Percentiles rank a stretch among this genome's conserved stretches.
phyloP scores from a whole-genome alignment of 2,329 filamentous ascomycete species.

The Colletotrichum echinochloae region DNA sequence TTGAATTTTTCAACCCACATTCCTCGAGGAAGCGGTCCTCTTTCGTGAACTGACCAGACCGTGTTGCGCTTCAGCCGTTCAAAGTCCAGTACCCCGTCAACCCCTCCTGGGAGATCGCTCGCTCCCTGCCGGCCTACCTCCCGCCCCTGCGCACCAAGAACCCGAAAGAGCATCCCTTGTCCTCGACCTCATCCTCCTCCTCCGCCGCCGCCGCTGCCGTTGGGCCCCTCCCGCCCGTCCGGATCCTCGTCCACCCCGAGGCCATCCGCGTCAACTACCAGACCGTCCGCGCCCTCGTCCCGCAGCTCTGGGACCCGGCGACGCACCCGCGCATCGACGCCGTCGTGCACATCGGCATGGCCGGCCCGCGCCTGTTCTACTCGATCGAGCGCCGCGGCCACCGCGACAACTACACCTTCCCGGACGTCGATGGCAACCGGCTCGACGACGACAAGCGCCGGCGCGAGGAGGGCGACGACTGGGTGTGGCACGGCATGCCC shows the following conservation, averaged over 20 bases:
- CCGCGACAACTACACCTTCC: constrained; percentile 76
- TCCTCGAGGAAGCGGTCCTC: neutral
- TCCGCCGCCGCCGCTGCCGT: constrained; percentile 45
- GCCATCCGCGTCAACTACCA: constrained; percentile 80
- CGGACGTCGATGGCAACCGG: constrained; percentile 75
- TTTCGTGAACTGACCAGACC: constrained; percentile 39
- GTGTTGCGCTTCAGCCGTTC: constrained; percentile 71
- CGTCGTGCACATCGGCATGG: constrained; percentile 85
- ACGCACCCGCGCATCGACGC: constrained; percentile 67
- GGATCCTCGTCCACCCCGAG: constrained; percentile 72
- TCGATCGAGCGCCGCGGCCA: constrained; percentile 78
- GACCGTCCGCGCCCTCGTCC: constrained; percentile 72
- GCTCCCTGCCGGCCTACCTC: constrained; percentile 73
- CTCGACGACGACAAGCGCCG: constrained; percentile 61
- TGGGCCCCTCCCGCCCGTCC: constrained; percentile 61
- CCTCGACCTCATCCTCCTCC: neutral
- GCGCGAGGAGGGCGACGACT: constrained; percentile 53
- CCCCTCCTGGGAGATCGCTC: constrained; percentile 84
- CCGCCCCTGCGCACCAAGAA: constrained; percentile 62
- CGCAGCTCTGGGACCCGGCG: constrained; percentile 68
- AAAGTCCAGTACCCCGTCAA: constrained; percentile 78
- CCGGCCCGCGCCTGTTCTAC: constrained; percentile 73
- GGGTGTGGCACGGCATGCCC: constrained; percentile 67
- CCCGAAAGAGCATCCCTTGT: constrained; percentile 48
- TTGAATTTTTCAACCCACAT: neutral